Evolutionary conservation across 495 filamentous ascomycete species (phyloP), one percentile per base, ranked within the genome.

Genomic region (Tuber brumale): DNA sequence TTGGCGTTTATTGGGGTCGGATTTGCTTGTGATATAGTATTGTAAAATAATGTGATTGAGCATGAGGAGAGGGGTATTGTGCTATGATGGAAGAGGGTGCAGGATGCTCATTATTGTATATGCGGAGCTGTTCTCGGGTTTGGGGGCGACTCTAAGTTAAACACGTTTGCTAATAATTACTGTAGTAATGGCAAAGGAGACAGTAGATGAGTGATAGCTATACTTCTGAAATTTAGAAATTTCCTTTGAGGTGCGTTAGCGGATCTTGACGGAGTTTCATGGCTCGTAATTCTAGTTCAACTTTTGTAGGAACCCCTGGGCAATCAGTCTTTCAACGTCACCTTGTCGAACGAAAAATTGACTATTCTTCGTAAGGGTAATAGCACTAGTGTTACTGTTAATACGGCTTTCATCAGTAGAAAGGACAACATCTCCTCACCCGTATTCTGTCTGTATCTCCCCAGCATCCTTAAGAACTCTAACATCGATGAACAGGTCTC

Each of bases 401-500:
- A 75, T 42, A 2, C 31, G 66, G 77, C 71, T 72, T 16, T 73
- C 73, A 45, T 57, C 74, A 76, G n/a, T 42, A 77, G 41, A 41
- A 19, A 27, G 21, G 57, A 39, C 46, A 6, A 69, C n/a, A 57
- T 71, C 70, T 69, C 85, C 89, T 83, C 88, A 97, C 93, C 96
- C 96, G 84, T 98, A 99, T 86, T 99, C 96, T 18, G 96, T 99
- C 85, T 99, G 95, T 77, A 99, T 97, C 87, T 98, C 95, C 39
- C 96, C 96, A 69, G 95, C 96, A 86, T 99, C 95, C 83, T 95
- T 97, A 77, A 99, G 84, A 72, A 98, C 96, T 74, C 96, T 87
- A 72, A 99, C 96, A 85, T 99, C 96, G 83, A 99, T 96, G 83
- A 99, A 99, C 72, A 99, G 85, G 86, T 99, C 96, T 82, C 89